Conservation (phyloP, 306 rosid species). For the Castanea mollissima region DNA sequence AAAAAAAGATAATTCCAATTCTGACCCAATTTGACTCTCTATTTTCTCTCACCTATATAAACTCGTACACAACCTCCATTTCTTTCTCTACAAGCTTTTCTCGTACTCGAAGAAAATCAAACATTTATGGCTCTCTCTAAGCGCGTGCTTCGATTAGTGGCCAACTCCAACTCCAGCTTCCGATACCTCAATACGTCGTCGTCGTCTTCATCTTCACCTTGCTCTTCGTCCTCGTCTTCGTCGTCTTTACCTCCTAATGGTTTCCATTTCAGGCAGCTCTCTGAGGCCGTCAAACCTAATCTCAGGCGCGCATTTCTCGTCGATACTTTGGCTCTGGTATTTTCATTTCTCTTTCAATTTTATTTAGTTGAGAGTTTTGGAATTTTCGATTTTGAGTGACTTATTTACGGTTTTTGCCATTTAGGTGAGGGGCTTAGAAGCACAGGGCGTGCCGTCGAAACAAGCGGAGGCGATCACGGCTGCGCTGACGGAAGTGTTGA, state of each 20-base stretch:
- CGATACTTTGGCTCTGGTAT: constrained; percentile 56
- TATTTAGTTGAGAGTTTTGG: background rate
- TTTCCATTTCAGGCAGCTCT: constrained; percentile 22
- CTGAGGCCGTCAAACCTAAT: constrained; percentile 37
- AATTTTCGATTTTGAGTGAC: background rate
- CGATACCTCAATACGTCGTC: constrained; percentile 7
- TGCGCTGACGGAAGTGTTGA: constrained; percentile 46
- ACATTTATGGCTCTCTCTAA: constrained; percentile 33
- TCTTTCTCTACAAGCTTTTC: too few species aligned
- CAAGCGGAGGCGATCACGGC: constrained; percentile 69
- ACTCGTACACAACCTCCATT: too few species aligned
- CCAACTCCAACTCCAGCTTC: background rate
- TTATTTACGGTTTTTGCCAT: too few species aligned
- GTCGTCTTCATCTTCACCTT: background rate
- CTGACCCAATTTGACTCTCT: too few species aligned
- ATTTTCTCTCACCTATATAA: too few species aligned
- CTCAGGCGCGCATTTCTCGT: constrained; percentile 57
- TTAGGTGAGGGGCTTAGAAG: constrained; percentile 56
- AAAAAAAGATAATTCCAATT: too few species aligned
- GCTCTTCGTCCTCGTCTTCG: background rate
- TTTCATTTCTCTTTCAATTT: too few species aligned
- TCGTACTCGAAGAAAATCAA: background rate
- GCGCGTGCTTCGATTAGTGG: constrained; percentile 23
- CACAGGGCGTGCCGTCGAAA: constrained; percentile 49
- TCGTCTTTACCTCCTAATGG: constrained; percentile 8